Base-by-base conservation (phyloP, 2,329 filamentous ascomycete species). In the Calonectria leucothoes region DNA sequence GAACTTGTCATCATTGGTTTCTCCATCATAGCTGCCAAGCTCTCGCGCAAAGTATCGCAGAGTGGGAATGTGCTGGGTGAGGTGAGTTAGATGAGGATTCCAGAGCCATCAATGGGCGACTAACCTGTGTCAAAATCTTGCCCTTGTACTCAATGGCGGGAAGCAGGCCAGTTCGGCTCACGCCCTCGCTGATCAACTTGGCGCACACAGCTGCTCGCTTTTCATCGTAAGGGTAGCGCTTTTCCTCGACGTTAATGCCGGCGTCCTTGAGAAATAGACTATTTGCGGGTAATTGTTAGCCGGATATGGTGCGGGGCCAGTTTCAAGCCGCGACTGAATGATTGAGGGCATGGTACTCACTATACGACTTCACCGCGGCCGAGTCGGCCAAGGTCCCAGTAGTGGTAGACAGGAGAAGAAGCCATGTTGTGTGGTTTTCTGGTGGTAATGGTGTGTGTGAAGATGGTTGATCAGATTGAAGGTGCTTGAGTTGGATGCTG, bases 111-210 rank as follows among this genome's bases (percentile, higher is more conserved):
- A 20, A 2, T 45, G 14, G 4, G 3, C 2, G 25, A 59, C 71
- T 2, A 8, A 76, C 77, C 66, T 79, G 77, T 20, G 67, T 76
- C 12, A 85, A 71, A 6, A 81, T 72, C 7, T 75, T 57, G 4
- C 82, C 84, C 35, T 84, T 80, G 70, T 84, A 85, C 63, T 85
- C 81, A 4, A 86, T 74, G 0, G 79, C 79, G 6, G 85, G 85
- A 12, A 86, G 65, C 29, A 78, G 77, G 10, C 83, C 83, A 7
- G 84, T 86, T 33, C 75, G 74, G 5, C 76, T 77, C 2, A 81
- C 68, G 2, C 78, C 80, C 10, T 82, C 37, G 14, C 81, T 33
- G 42, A 81, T 72, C 7, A 85, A 74, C 57, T 78, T 77, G 15
- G 81, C 71, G 42, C 80, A 82, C 5, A 73, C 77, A 20, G 70